Evolutionary conservation across 768 basidiomycete genomes (phyloP), one percentile per base, ranked within the genome.

Genomic region (Pulveroboletus sp.): DNA sequence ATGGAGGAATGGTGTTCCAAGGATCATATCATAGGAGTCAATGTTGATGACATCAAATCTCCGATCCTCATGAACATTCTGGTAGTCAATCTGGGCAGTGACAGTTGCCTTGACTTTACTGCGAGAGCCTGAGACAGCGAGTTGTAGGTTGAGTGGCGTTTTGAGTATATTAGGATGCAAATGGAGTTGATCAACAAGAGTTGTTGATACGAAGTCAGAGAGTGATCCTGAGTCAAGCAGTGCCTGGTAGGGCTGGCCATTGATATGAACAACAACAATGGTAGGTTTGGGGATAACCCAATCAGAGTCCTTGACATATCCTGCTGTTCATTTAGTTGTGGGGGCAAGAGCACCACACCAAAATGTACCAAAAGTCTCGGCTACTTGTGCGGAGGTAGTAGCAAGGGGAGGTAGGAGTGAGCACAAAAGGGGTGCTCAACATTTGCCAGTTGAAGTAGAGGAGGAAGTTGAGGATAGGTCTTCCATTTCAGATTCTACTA

Each of bases 1-100:
- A 21, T 43, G 71, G 13, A 75, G 31, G 40, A 67, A 75, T 0
- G 70, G 74, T 0, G 72, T 73, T 1, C 75, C 67, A 0, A 75
- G 51, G 4, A 74, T 70, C 1, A 69, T 4, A n/a, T 78, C 70
- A 33, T 76, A 75, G 4, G 54, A 62, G 0, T 68, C 58, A 0
- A 75, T 8, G 40, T 76, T 76, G 0, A 67, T 61, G 0, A 75
- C 52, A 50, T 76, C 64, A 40, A 76, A 74, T 2, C 59, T 50
- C 0, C 62, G 32, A 14, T 62, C 40, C 24, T 41, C 43, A 13
- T 31, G 55, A 21, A 64, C 61, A 0, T 40, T 25, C 20, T 64
- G 57, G 24, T 52, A 64, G 16, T 39, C 35, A 2, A 65, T 25
- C 14, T 33, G 27, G 16, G 32, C 62, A 5, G 20, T 50, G 0